Conservation (phyloP, 2,329 filamentous ascomycete species). For the Dothiorella sarmentorum region DNA sequence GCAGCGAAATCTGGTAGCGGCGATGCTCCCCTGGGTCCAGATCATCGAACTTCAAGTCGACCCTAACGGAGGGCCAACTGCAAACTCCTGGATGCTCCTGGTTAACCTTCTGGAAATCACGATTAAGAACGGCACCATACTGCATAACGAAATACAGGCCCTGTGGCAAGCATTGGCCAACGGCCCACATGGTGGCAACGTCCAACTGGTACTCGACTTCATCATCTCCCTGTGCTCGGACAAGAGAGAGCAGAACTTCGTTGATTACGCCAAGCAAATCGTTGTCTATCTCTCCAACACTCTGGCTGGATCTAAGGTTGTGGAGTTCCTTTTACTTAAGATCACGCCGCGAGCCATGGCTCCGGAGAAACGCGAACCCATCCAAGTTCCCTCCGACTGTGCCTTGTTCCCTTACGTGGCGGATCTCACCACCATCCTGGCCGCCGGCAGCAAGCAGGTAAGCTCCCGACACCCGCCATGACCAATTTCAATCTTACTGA, state of each 20-base stretch:
- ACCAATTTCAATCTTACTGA: background rate
- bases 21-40: constrained; percentile 94
- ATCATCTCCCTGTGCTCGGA: constrained; percentile 93
- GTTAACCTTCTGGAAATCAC: constrained; percentile 96
- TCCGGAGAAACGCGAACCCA: constrained; percentile 42
- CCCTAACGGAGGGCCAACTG: constrained; percentile 84
- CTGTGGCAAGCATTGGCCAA: constrained; percentile 96
- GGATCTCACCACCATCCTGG: constrained; percentile 73
- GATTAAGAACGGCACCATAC: constrained; percentile 78
- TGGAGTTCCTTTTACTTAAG: constrained; percentile 88
- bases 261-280: constrained; percentile 96
- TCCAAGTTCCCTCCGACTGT: constrained; percentile 63
- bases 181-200: constrained; percentile 87
- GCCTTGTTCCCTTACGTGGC: constrained; percentile 81
- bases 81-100: constrained; percentile 88
- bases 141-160: constrained; percentile 96
- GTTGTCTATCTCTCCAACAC: constrained; percentile 92
- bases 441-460: constrained; percentile 82
- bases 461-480: constrained; percentile 16
- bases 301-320: constrained; percentile 79
- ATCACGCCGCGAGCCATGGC: constrained; percentile 97
- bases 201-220: constrained; percentile 90
- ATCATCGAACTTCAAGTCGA: constrained; percentile 89
- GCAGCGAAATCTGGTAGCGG: constrained; percentile 90
- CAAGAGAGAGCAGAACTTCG: constrained; percentile 93